Evolutionary conservation across 345 rosid genomes (phyloP).

Genomic region (Populus euphratica): DNA sequence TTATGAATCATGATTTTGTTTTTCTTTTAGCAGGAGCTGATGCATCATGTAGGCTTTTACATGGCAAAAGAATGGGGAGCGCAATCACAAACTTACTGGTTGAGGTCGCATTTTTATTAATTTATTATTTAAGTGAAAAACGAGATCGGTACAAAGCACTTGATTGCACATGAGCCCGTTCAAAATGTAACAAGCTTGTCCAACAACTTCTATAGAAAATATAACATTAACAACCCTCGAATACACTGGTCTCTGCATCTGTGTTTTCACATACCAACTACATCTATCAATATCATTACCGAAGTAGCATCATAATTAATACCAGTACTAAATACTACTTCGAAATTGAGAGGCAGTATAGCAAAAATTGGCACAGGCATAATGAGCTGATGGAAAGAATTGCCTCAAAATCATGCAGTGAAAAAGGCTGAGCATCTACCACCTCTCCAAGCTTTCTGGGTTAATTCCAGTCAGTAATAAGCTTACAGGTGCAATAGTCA

Average conservation of each 20-base stretch:
- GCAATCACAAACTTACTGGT: slow-evolving; percentile 16
- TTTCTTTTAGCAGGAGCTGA: slow-evolving; percentile 51
- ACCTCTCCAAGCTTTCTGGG: slow-evolving; percentile 5
- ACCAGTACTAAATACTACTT: background rate
- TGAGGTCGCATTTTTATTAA: slow-evolving; percentile 11
- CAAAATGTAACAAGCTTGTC: background rate
- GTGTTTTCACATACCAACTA: background rate
- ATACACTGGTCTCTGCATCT: slow-evolving; percentile 2
- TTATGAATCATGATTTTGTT: background rate
- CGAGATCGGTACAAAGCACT: background rate
- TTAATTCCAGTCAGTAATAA: no score
- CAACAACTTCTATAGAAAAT: background rate
- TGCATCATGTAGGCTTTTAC: slow-evolving; percentile 92
- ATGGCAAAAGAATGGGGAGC: slow-evolving; percentile 91
- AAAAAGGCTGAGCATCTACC: slow-evolving; percentile 2
- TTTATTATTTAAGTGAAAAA: background rate
- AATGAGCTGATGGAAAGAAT: background rate
- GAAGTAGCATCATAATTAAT: background rate
- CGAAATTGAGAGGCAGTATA: background rate
- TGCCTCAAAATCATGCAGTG: background rate
- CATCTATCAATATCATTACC: background rate
- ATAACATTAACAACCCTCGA: background rate
- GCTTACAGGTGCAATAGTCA: background rate
- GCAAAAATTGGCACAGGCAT: background rate
- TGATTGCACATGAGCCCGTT: background rate